Conservation (phyloP, 768 basidiomycete genomes). For the Pisolithus marmoratus region DNA sequence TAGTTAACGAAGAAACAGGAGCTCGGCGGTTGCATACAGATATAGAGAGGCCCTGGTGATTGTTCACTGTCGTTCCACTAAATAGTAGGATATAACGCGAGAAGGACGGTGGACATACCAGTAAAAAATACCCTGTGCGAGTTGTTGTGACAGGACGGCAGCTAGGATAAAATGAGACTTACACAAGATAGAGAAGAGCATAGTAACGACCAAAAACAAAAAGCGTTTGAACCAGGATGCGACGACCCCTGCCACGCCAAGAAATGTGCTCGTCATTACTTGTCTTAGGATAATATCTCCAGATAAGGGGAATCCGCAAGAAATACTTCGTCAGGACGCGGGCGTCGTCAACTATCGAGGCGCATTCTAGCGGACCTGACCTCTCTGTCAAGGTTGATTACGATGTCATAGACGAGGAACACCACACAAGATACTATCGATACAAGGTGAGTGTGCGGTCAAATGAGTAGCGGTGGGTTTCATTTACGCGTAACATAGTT, state of each 20-base stretch:
- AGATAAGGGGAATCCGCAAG: slow-evolving; percentile 12
- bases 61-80: neutral
- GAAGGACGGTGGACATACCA: too few relatives aligned
- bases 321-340: neutral
- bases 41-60: neutral
- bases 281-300: slow-evolving; percentile 4
- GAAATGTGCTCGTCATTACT: neutral
- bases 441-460: neutral
- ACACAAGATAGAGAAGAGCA: slow-evolving; percentile 18
- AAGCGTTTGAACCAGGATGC: slow-evolving; percentile 8
- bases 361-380: slow-evolving; percentile 8
- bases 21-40: neutral
- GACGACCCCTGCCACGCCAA: neutral
- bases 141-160: too few relatives aligned
- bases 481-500: neutral
- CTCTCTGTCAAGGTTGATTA: slow-evolving; percentile 16
- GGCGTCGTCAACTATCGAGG: neutral
- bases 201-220: slow-evolving; percentile 22
- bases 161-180: neutral
- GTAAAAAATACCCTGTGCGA: too few relatives aligned
- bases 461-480: neutral
- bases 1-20: slow-evolving; percentile 5
- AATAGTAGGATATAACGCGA: neutral
- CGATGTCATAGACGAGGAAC: slow-evolving; percentile 1
- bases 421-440: neutral